Evolutionary conservation across 208 protist genomes (phyloP), one percentile per base, ranked within the genome.

Genomic region (Tritrichomonas musculus): DNA sequence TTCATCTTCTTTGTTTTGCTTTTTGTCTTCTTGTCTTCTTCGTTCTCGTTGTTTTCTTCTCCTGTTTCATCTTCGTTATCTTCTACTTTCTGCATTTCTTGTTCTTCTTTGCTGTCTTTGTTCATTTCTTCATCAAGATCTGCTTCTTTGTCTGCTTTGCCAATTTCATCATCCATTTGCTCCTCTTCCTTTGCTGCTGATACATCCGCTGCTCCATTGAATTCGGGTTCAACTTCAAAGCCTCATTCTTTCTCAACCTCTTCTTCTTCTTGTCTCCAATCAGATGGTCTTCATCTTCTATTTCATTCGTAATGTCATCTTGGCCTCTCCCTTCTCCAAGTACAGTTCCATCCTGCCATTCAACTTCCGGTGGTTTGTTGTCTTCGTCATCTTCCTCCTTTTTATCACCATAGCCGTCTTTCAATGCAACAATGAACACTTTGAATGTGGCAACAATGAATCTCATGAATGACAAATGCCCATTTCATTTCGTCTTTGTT

Each of bases 161-260:
- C 82, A 44, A 92, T 92, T 47, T 92, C 82, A 44, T 92, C 82
- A 30, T 92, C 82, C 50, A 92, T 92, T 66, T 69, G 50, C 66
- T 66, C 55, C 27, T 92, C 82, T 66, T 92, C 82, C 66, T 92
- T 50, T 17, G n/a, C n/a, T 20, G 47, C 82, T 33, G 27, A 53
- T 33, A 69, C 49, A 92, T 92, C 82, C 11, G 47, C 25, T 30
- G 30, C 82, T 8, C 41, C 82, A 57, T 92, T 39, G 14, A 69
- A 47, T 1, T 57, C 47, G 25, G 82, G 50, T 39, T 92, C 82
- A 17, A 69, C 55, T 66, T 92, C 82, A 25, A 69, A 69, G 9
- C 55, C 82, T 39, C 55, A 44, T 92, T 92, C 55, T 57, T 50
- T 65, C 13, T 92, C 49, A 44, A 69, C 55, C 41, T 92, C 82